Evolutionary conservation across 495 filamentous ascomycete species (phyloP).

Genomic region (Cercophora samala): DNA sequence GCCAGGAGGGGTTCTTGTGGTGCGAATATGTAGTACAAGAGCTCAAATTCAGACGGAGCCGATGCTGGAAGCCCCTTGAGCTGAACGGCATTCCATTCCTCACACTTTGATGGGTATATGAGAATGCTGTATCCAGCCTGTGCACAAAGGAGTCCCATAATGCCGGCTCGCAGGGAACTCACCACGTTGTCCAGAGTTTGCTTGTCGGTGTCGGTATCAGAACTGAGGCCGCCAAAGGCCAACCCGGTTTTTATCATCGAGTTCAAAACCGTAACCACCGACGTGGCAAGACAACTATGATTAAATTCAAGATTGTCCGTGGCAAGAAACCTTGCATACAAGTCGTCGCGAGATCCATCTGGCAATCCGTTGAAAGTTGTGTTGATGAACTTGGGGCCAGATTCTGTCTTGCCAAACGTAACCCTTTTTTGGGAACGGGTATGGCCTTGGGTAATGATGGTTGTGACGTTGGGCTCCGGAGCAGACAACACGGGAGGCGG

Average conservation of each 20-base stretch:
- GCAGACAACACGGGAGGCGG: conserved; percentile 13
- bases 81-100: conserved; percentile 35
- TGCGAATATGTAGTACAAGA: conserved; percentile 38
- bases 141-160: conserved; percentile 34
- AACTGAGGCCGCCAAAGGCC: conserved; percentile 22
- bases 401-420: conserved; percentile 21
- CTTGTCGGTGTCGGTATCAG: conserved; percentile 20
- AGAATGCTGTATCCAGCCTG: conserved; percentile 37
- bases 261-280: conserved; percentile 19
- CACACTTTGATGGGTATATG: conserved; percentile 40
- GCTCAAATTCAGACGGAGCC: conserved; percentile 22
- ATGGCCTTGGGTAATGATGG: conserved; percentile 4
- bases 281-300: conserved; percentile 32
- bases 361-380: conserved; percentile 36
- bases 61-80: conserved; percentile 23
- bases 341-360: conserved; percentile 24
- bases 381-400: conserved; percentile 16
- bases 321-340: conserved; percentile 37
- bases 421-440: conserved; percentile 31
- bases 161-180: conserved; percentile 29
- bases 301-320: conserved; percentile 32
- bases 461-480: background rate
- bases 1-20: background rate
- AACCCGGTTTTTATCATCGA: conserved; percentile 13
- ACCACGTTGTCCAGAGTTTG: conserved; percentile 28